A percentile compares a stretch with the other conserved stretches of the same genome.
These are phyloP conservation scores for Fusarium phyllophilum DNA, from an alignment of 2,329 filamentous ascomycete genomes.

Conservation along the genomic window DNA sequence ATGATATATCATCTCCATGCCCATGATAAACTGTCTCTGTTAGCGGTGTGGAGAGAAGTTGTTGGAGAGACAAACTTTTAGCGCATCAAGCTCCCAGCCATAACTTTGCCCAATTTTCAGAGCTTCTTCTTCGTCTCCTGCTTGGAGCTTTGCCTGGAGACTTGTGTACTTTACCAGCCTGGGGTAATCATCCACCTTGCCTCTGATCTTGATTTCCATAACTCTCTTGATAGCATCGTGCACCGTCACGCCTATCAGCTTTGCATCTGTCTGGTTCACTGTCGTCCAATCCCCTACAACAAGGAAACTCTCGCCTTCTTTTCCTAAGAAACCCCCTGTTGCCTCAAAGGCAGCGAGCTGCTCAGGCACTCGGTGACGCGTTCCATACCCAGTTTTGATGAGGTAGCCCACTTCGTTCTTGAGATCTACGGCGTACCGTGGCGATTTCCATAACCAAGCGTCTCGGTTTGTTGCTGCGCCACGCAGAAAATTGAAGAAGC, in stretches of 20 bases:
- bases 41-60: constrained; percentile 1
- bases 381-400: constrained; percentile 67
- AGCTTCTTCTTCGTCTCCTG: constrained; percentile 53
- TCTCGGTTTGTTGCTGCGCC: constrained; percentile 48
- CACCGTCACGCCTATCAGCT: constrained; percentile 49
- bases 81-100: constrained; percentile 62
- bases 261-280: constrained; percentile 47
- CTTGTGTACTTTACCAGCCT: constrained; percentile 54
- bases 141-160: constrained; percentile 52
- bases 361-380: constrained; percentile 58
- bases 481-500: constrained; percentile 47
- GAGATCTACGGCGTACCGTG: constrained; percentile 56
- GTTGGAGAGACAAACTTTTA: constrained; percentile 54
- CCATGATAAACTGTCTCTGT: constrained; percentile 61
- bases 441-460: constrained; percentile 53
- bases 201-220: constrained; percentile 46
- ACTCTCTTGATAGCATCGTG: constrained; percentile 56
- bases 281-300: constrained; percentile 63
- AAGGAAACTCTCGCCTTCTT: constrained; percentile 55
- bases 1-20: constrained; percentile 62
- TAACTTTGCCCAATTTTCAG: constrained; percentile 50
- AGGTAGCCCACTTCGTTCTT: constrained; percentile 60
- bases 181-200: constrained; percentile 43
- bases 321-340: constrained; percentile 47
- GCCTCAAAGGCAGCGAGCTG: constrained; percentile 57